A percentile compares a stretch with the other conserved stretches of the same genome.
Evolutionary conservation across 495 filamentous ascomycete species (phyloP).

Genomic region (Penicillium riverlandense): DNA sequence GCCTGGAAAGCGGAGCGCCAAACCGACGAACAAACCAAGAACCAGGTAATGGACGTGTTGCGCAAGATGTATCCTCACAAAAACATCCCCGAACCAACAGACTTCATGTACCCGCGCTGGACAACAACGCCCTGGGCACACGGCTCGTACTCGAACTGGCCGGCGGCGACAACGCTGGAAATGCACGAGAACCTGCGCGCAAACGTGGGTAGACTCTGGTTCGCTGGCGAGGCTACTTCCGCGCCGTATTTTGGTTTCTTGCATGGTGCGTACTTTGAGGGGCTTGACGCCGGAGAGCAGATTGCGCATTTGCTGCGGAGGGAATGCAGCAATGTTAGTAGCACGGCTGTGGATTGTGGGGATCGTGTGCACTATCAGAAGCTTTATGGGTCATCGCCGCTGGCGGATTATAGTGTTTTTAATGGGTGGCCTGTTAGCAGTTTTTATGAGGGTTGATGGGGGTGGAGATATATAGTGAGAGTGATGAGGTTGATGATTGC

Average conservation of each 20-base stretch:
- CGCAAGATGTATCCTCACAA: no score
- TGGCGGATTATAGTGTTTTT: constrained; percentile 16
- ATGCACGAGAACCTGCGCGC: constrained; percentile 7
- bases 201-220: constrained; percentile 56
- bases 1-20: no score
- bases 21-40: no score
- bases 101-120: no score
- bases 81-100: no score
- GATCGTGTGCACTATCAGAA: constrained; percentile 5
- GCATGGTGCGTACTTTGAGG: constrained; percentile 61
- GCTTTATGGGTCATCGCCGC: constrained; percentile 7
- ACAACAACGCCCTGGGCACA: no score
- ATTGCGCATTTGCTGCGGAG: constrained; percentile 25
- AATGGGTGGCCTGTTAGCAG: constrained; percentile 13
- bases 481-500: no score
- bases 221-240: constrained; percentile 66
- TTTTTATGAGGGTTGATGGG: constrained; percentile 2
- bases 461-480: no score
- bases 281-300: constrained; percentile 42
- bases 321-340: no score
- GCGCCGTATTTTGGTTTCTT: constrained; percentile 65
- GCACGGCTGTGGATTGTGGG: constrained; percentile 4
- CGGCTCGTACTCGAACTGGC: no score
- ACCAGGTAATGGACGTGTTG: no score
- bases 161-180: no score